phyloP scores from a whole-genome alignment of 1,139 yeast genomes.

The Meyerozyma smithsonii region DNA sequence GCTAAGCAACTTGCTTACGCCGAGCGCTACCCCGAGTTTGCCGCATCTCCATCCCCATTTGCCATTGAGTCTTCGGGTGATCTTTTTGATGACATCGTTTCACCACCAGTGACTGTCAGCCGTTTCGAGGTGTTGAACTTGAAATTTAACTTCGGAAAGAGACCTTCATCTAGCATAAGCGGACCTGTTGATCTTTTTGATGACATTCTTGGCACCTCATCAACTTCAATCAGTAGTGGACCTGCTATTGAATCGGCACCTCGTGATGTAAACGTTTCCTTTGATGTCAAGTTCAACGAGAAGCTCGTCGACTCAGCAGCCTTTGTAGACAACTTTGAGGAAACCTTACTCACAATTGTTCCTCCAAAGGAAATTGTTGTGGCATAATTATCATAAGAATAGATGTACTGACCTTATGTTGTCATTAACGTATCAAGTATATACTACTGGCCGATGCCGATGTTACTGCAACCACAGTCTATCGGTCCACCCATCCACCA shows the following conservation, averaged over 20 bases:
- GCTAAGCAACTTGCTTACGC: conserved; percentile 38
- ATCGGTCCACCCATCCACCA: not conserved
- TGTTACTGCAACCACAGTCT: no score
- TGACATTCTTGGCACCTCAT: conserved; percentile 41
- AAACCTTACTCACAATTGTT: conserved; percentile 11
- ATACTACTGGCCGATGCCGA: no score
- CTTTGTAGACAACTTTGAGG: conserved; percentile 18
- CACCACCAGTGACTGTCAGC: conserved; percentile 52
- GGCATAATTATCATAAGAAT: not conserved
- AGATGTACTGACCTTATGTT: not conserved
- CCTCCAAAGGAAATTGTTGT: conserved; percentile 9
- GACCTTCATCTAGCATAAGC: conserved; percentile 10
- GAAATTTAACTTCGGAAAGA: conserved; percentile 21
- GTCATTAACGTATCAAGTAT: no score
- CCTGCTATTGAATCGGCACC: conserved; percentile 9
- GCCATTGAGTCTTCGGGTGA: conserved; percentile 37
- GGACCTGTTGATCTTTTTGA: conserved; percentile 23
- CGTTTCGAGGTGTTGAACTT: conserved; percentile 48
- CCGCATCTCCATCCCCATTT: conserved; percentile 39
- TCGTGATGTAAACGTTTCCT: conserved; percentile 36
- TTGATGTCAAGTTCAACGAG: conserved; percentile 39
- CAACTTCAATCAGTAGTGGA: not conserved
- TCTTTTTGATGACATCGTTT: conserved; percentile 60
- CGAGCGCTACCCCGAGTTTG: conserved; percentile 38
- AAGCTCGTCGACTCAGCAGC: conserved; percentile 31